Evolutionary conservation across 495 filamentous ascomycete species (phyloP), one percentile per base, ranked within the genome.

Genomic region (Penicillium waksmanii): DNA sequence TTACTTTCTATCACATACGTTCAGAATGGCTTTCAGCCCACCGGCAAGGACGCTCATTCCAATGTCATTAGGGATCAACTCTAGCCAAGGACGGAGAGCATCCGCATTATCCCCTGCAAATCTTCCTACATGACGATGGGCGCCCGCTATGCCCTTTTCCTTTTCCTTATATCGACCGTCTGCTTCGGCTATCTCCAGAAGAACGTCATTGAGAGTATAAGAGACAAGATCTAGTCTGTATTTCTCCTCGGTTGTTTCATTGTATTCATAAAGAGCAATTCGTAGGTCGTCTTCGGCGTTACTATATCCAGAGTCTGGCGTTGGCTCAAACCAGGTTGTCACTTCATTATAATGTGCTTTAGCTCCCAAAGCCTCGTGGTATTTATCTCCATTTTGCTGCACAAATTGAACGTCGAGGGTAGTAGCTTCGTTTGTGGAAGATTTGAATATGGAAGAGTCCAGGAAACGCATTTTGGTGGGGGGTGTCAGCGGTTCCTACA

Each of bases 141-240:
- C 17, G 17, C n/a, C 8, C 0, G 17, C n/a, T 4, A 44, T 18
- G n/a, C 42, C 42, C n/a, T 44, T 44, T 33, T 27, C 50, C 12
- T 36, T 52, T 34, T 35, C 3, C 12, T 35, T 18, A 36, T 52
- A 52, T 12, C 10, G 34, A 7, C 33, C 50, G 5, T 21, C 25
- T 18, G 50, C 50, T n/a, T 52, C 25, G 33, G 17, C 17, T n/a
- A 52, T 33, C 31, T 52, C 50, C 9, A 52, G 25, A 19, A 50
- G 47, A 31, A 50, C 21, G 7, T 50, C 42, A 9, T 44, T 5
- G 42, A 44, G 17, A 44, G 42, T 17, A n/a, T 44, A 44, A 17
- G 15, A 44, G 42, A 3, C 17, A 9, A 44, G 17, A 10, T 44
- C 17, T 9, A 44, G 17, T 44, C 17, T 18, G 17, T 17, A 44